phyloP scores from a whole-genome alignment of 2,329 filamentous ascomycete genomes.

The Penicillium sclerotiorum region DNA sequence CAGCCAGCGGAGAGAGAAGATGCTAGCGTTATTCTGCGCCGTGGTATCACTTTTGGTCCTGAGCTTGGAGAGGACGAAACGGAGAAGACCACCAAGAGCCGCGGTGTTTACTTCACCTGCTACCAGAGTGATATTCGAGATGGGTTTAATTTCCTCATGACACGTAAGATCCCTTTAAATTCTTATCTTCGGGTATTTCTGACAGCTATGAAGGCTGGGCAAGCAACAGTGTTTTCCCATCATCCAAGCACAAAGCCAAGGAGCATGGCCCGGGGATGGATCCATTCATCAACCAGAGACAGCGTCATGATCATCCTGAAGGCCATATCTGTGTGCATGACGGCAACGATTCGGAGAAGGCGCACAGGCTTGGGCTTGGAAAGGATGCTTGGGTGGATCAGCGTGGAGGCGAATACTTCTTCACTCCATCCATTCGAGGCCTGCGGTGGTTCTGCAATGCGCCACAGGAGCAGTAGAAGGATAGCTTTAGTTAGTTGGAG shows the following conservation, averaged over 20 bases:
- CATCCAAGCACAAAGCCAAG: slow-evolving; percentile 1
- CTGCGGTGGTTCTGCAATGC: slow-evolving; percentile 5
- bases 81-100: slow-evolving; percentile 26
- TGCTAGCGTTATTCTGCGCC: slow-evolving; percentile 44
- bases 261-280: slow-evolving; percentile 20
- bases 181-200: neutral
- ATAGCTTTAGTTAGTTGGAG: no score
- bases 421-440: slow-evolving; percentile 9
- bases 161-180: slow-evolving; percentile 17
- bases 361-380: slow-evolving; percentile 1
- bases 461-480: no score
- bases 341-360: neutral
- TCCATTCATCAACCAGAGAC: slow-evolving; percentile 21
- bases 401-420: slow-evolving; percentile 12
- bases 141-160: slow-evolving; percentile 40
- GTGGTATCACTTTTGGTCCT: slow-evolving; percentile 49
- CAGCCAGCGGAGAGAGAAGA: slow-evolving; percentile 7
- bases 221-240: slow-evolving; percentile 21
- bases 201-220: slow-evolving; percentile 22
- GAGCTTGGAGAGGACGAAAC: slow-evolving; percentile 39
- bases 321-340: slow-evolving; percentile 5
- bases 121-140: slow-evolving; percentile 49
- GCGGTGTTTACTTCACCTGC: slow-evolving; percentile 51
- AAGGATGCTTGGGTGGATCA: slow-evolving; percentile 7
- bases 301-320: slow-evolving; percentile 15